Percentiles rank a stretch among this genome's conserved stretches.
phyloP scores from a whole-genome alignment of 2,329 filamentous ascomycete genomes.

The Penicillium sp. region DNA sequence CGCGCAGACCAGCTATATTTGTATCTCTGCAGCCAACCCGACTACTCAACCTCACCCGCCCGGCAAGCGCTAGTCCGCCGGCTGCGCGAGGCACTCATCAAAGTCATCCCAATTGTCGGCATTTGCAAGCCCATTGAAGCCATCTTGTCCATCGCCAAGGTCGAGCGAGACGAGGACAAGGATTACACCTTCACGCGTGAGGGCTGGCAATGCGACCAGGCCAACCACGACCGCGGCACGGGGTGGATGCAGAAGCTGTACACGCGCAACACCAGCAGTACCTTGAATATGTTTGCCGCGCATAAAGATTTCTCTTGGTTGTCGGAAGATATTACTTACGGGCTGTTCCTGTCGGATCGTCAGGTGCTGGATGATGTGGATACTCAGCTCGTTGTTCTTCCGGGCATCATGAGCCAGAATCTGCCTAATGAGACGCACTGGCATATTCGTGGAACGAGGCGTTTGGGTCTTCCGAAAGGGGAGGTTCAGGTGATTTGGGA shows the following conservation, averaged over 20 bases:
- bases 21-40: slow-evolving; percentile 54
- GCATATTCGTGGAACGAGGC: slow-evolving; percentile 46
- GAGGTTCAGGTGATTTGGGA: slow-evolving; percentile 42
- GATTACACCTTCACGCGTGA: slow-evolving; percentile 57
- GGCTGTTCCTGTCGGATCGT: slow-evolving; percentile 49
- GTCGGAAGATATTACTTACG: slow-evolving; percentile 72
- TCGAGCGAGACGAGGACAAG: slow-evolving; percentile 57
- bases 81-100: slow-evolving; percentile 58
- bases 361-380: slow-evolving; percentile 42
- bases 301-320: slow-evolving; percentile 62
- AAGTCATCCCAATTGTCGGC: slow-evolving; percentile 58
- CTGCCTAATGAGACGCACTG: slow-evolving; percentile 43
- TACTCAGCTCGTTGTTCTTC: slow-evolving; percentile 45
- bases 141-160: slow-evolving; percentile 54
- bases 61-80: slow-evolving; percentile 38
- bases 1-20: slow-evolving; percentile 56
- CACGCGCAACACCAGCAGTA: slow-evolving; percentile 45
- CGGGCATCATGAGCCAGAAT: slow-evolving; percentile 48
- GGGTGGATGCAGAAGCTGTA: slow-evolving; percentile 60
- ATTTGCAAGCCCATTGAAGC: slow-evolving; percentile 64
- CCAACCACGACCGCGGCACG: slow-evolving; percentile 53
- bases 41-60: slow-evolving; percentile 27
- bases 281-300: slow-evolving; percentile 31
- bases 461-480: slow-evolving; percentile 39
- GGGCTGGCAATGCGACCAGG: slow-evolving; percentile 58